phyloP scores from a whole-genome alignment of 1,139 yeast genomes.

The Yamadazyma friedrichii region DNA sequence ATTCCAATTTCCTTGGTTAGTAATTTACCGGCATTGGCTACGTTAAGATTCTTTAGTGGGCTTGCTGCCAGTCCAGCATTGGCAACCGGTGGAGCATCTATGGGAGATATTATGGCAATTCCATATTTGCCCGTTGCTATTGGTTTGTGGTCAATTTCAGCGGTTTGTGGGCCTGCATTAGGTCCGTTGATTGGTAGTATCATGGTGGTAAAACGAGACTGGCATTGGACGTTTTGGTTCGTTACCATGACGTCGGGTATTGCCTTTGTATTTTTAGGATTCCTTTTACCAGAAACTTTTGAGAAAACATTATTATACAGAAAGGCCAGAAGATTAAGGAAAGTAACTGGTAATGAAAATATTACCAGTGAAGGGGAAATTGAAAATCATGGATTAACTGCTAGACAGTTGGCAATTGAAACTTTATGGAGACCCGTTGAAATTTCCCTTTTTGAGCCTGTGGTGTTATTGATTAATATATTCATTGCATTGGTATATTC shows the following conservation, averaged over 20 bases:
- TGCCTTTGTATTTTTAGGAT: conserved; percentile 23
- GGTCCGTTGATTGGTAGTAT: conserved; percentile 40
- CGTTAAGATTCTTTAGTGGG: conserved; percentile 32
- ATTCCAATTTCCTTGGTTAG: conserved; percentile 32
- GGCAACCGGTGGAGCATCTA: conserved; percentile 37
- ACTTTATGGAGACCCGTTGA: conserved; percentile 51
- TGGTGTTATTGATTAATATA: conserved; percentile 44
- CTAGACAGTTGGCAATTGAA: conserved; percentile 28
- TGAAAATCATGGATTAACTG: conserved; percentile 20
- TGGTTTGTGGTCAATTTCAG: conserved; percentile 35
- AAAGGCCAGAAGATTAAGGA: conserved; percentile 36
- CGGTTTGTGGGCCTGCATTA: conserved; percentile 35
- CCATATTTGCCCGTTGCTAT: conserved; percentile 33
- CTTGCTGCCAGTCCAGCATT: conserved; percentile 34
- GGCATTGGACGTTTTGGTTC: conserved; percentile 45
- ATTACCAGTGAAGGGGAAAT: conserved; percentile 30
- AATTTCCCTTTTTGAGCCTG: conserved; percentile 43
- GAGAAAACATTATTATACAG: conserved; percentile 33
- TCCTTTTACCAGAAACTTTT: conserved; percentile 36
- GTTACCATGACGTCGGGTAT: conserved; percentile 30
- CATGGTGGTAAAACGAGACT: conserved; percentile 16
- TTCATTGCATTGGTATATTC: conserved; percentile 57
- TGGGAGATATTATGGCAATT: conserved; percentile 25
- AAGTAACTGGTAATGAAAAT: conserved; percentile 30
- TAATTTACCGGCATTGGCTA: conserved; percentile 29